phyloP scores from a whole-genome alignment of 208 protist species.

The Crithidia bombi region DNA sequence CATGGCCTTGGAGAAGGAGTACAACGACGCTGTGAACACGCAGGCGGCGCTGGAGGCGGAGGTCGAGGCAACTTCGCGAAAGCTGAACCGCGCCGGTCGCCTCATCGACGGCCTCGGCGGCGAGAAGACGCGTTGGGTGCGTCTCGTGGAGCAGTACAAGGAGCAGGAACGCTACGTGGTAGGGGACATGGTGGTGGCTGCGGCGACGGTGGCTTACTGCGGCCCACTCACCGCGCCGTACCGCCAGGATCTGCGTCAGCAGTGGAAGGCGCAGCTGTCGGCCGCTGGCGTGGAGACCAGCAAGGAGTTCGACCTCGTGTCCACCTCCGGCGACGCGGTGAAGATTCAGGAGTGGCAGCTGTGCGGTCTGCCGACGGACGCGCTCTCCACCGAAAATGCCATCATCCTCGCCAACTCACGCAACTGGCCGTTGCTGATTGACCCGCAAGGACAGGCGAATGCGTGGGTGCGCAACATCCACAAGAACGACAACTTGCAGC shows the following conservation, averaged over 20 bases:
- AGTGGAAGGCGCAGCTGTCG: constrained; percentile 86
- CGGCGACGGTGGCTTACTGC: constrained; percentile 96
- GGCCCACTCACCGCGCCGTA: constrained; percentile 95
- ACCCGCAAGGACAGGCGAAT: constrained; percentile 98
- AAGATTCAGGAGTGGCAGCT: constrained; percentile 96
- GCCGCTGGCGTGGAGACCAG: constrained; percentile 59
- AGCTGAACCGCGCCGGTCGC: constrained; percentile 95
- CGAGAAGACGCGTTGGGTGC: constrained; percentile 94
- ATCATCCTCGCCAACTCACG: constrained; percentile 95
- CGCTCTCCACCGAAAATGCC: constrained; percentile 96
- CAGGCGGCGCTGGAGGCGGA: constrained; percentile 94
- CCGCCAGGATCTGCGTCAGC: constrained; percentile 78
- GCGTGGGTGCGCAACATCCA: constrained; percentile 97
- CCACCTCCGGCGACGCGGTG: constrained; percentile 94
- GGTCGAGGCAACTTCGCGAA: constrained; percentile 94
- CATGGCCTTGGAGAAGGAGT: constrained; percentile 92
- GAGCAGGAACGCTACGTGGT: constrained; percentile 83
- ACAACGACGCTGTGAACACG: constrained; percentile 89
- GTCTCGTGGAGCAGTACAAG: constrained; percentile 92
- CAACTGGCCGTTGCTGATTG: constrained; percentile 98
- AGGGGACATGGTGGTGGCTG: constrained; percentile 96
- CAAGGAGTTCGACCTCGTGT: constrained; percentile 78
- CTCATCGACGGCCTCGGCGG: constrained; percentile 97
- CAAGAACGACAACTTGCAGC: constrained; percentile 91
- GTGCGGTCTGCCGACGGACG: constrained; percentile 95